Conservation (phyloP, 1,139 yeast genomes). For the Candida sp. region DNA sequence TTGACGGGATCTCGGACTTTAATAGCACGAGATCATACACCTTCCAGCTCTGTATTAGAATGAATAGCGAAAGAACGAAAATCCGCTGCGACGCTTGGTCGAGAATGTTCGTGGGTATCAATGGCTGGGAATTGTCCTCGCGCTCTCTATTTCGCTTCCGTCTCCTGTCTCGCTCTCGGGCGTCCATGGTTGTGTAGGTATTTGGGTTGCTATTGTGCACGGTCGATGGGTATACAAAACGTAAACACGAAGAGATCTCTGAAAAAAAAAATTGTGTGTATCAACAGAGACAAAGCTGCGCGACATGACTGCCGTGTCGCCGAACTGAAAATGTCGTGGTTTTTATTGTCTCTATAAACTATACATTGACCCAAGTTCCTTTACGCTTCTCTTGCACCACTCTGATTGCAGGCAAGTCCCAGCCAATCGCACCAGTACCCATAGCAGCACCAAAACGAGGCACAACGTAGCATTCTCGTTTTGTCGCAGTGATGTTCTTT, state of each 20-base stretch:
- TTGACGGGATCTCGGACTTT: conserved; percentile 30
- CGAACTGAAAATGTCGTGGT: not conserved
- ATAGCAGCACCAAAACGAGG: conserved; percentile 89
- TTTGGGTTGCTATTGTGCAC: not conserved
- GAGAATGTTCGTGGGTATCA: conserved; percentile 59
- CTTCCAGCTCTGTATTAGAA: conserved; percentile 81
- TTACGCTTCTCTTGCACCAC: conserved; percentile 68
- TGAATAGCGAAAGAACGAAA: conserved; percentile 66
- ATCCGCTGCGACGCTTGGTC: conserved; percentile 87
- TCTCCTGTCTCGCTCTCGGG: conserved; percentile 1
- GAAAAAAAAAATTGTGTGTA: not conserved
- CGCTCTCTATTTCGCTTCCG: conserved; percentile 1
- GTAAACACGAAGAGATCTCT: conserved; percentile 3
- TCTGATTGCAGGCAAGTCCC: conserved; percentile 90
- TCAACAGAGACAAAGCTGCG: no score
- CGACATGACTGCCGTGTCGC: not conserved
- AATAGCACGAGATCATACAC: conserved; percentile 66
- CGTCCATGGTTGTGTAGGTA: not conserved
- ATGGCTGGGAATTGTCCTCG: conserved; percentile 14
- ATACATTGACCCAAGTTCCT: conserved; percentile 63
- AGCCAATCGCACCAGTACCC: conserved; percentile 87
- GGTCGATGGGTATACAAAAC: not conserved
- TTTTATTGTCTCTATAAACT: conserved; percentile 3
- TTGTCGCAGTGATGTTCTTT: conserved; percentile 60
- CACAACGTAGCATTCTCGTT: conserved; percentile 86